These are phyloP conservation scores for Epichloe baconii DNA, from an alignment of 2,329 filamentous ascomycete species.

Conservation along the genomic window DNA sequence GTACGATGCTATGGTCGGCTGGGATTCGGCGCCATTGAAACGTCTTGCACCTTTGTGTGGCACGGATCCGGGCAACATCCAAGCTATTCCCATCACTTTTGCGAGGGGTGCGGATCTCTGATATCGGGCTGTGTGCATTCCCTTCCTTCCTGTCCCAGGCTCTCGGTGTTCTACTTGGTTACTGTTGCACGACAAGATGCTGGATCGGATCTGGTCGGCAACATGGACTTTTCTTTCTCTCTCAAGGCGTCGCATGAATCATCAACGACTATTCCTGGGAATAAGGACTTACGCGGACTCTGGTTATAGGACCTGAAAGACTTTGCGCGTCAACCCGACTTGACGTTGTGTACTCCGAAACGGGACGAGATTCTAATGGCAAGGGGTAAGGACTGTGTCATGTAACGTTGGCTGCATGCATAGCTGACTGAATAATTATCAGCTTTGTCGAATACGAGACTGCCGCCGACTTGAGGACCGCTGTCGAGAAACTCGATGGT, in stretches of 20 bases:
- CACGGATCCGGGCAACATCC: slow-evolving; percentile 15
- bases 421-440: neutral
- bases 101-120: neutral
- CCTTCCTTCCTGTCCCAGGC: slow-evolving; percentile 16
- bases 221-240: slow-evolving; percentile 13
- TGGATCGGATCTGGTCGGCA: slow-evolving; percentile 24
- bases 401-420: no score
- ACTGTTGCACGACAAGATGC: slow-evolving; percentile 11
- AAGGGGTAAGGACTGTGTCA: slow-evolving; percentile 57
- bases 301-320: slow-evolving; percentile 97
- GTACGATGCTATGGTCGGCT: slow-evolving; percentile 10
- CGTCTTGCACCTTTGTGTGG: slow-evolving; percentile 3
- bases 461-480: slow-evolving; percentile 73
- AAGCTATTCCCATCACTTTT: slow-evolving; percentile 9
- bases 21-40: slow-evolving; percentile 9
- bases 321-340: slow-evolving; percentile 91
- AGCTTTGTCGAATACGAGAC: slow-evolving; percentile 99
- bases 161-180: slow-evolving; percentile 3
- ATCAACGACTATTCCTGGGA: slow-evolving; percentile 32
- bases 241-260: slow-evolving; percentile 8
- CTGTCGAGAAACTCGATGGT: slow-evolving; percentile 88
- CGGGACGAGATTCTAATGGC: slow-evolving; percentile 79
- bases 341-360: slow-evolving; percentile 97
- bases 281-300: slow-evolving; percentile 68
- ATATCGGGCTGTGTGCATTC: slow-evolving; percentile 3